phyloP scores from a whole-genome alignment of 2,329 filamentous ascomycete species.

The Coniochaeta ligniaria region DNA sequence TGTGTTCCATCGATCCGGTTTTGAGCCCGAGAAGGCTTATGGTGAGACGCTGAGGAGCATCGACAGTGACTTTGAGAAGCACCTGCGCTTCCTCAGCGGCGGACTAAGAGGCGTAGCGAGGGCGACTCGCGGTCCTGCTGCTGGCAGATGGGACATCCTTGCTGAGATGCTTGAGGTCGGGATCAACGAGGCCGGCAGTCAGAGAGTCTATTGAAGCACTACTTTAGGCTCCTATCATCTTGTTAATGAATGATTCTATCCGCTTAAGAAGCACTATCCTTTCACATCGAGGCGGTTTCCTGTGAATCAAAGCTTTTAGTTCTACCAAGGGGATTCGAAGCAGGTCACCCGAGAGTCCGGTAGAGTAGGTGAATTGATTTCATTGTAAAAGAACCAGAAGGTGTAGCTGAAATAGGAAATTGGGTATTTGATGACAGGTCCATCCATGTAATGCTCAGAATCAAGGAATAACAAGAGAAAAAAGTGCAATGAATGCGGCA shows the following conservation, averaged over 20 bases:
- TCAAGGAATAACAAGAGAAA: not conserved
- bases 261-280: too few relatives aligned
- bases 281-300: too few relatives aligned
- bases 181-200: not conserved
- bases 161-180: constrained; percentile 67
- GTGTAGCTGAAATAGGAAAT: not conserved
- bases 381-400: not conserved
- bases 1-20: constrained; percentile 11
- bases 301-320: not conserved
- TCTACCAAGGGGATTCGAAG: not conserved
- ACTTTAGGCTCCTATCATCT: not conserved
- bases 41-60: constrained; percentile 47
- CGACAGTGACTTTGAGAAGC: constrained; percentile 54
- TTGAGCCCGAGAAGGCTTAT: constrained; percentile 28
- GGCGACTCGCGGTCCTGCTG: constrained; percentile 55
- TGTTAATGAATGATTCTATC: too few relatives aligned
- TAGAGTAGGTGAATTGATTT: not conserved
- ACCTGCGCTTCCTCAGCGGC: constrained; percentile 63
- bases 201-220: not conserved
- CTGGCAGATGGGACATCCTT: constrained; percentile 68
- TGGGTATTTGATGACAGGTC: constrained; percentile 1
- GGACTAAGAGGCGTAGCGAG: constrained; percentile 70
- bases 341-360: not conserved
- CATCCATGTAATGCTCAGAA: not conserved
- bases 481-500: not conserved